Conservation (phyloP, 2,329 filamentous ascomycete genomes). For the Truncatella angustata region DNA sequence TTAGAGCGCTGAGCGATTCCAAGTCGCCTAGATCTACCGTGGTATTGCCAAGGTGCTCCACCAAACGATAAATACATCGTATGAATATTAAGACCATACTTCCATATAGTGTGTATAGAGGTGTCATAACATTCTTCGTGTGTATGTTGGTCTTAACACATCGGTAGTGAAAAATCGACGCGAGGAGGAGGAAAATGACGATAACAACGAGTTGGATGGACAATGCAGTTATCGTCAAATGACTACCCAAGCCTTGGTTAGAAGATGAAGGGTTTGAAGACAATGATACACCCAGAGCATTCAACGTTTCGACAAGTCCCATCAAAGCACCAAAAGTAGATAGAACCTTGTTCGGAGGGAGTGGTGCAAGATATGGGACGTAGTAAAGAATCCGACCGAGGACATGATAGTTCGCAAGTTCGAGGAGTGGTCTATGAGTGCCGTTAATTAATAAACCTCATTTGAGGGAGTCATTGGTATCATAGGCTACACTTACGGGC, state of each 20-base stretch:
- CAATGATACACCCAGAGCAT: conserved; percentile 40
- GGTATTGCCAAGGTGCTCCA: conserved; percentile 39
- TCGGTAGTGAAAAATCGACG: conserved; percentile 42
- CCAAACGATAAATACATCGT: conserved; percentile 48
- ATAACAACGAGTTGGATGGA: conserved; percentile 48
- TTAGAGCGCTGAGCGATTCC: conserved; percentile 24
- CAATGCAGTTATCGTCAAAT: conserved; percentile 40
- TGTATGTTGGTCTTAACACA: conserved; percentile 21
- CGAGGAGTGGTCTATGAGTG: conserved; percentile 52
- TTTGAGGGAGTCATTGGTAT: neutral
- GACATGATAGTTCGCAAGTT: conserved; percentile 63
- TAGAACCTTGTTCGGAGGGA: conserved; percentile 43
- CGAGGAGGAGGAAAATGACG: conserved; percentile 40
- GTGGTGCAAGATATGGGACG: conserved; percentile 56
- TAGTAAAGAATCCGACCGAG: conserved; percentile 62
- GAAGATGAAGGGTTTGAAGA: conserved; percentile 32
- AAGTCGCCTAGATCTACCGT: conserved; percentile 30
- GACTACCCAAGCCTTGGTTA: conserved; percentile 32
- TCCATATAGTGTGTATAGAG: conserved; percentile 39
- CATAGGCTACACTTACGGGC: neutral
- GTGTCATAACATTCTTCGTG: conserved; percentile 15
- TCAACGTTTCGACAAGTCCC: conserved; percentile 43
- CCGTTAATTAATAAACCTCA: neutral
- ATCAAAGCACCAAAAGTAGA: conserved; percentile 46
- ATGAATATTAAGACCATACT: conserved; percentile 42